phyloP scores from a whole-genome alignment of 208 protist genomes.

The Angomonas ambiguus region DNA sequence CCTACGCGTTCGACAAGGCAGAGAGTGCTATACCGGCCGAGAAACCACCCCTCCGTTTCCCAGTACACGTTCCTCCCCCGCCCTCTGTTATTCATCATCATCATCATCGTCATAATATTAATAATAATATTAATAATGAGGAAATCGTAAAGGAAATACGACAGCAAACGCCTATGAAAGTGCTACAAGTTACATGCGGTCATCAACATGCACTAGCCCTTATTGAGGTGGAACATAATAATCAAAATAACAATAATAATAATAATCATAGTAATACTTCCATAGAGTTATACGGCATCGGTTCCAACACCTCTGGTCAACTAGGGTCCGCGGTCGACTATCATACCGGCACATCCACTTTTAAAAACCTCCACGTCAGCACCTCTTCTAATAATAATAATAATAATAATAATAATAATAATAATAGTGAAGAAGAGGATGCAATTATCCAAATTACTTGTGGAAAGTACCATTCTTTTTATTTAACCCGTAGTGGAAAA shows the following conservation, averaged over 20 bases:
- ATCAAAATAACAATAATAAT: neutral
- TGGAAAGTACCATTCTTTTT: conserved; percentile 54
- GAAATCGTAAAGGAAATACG: neutral
- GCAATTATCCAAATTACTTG: conserved; percentile 53
- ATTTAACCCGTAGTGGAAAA: conserved; percentile 46
- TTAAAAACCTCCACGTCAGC: conserved; percentile 40
- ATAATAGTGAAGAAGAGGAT: conserved; percentile 7
- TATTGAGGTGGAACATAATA: neutral
- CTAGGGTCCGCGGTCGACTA: conserved; percentile 52
- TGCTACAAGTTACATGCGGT: conserved; percentile 41
- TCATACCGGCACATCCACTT: conserved; percentile 44
- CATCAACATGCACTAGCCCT: conserved; percentile 44
- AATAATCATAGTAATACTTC: too few relatives aligned
- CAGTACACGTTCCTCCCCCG: conserved; percentile 62
- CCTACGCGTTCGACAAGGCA: conserved; percentile 68
- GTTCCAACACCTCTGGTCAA: conserved; percentile 72
- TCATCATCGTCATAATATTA: too few relatives aligned
- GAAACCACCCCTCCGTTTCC: conserved; percentile 47
- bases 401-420: neutral
- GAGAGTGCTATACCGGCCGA: conserved; percentile 38
- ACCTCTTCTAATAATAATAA: neutral
- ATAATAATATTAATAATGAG: neutral
- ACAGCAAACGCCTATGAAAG: neutral
- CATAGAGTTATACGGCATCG: conserved; percentile 50
- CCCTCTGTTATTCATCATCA: conserved; percentile 12